A percentile compares a stretch with the other conserved stretches of the same genome.
Conservation (phyloP, 257 asterid species). For the Penstemon barbatus region DNA sequence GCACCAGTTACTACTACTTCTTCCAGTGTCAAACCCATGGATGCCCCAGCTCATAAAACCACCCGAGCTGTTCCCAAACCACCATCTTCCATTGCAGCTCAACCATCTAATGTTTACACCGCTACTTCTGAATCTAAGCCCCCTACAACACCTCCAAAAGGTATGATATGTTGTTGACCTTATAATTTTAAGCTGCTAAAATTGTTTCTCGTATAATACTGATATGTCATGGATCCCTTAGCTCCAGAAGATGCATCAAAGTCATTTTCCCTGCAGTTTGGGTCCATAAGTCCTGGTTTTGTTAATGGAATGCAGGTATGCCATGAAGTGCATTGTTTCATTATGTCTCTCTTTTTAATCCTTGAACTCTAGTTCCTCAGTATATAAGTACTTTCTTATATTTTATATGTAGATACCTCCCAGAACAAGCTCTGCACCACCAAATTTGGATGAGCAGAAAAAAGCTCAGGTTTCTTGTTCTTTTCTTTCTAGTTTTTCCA, state of each 20-base stretch:
- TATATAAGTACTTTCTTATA: slow-evolving; percentile 19
- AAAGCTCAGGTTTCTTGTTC: slow-evolving; percentile 66
- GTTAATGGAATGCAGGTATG: slow-evolving; percentile 85
- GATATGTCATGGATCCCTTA: slow-evolving; percentile 20
- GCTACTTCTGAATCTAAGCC: slow-evolving; percentile 44
- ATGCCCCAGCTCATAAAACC: slow-evolving; percentile 45
- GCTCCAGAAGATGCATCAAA: slow-evolving; percentile 62
- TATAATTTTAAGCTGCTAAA: slow-evolving; percentile 4
- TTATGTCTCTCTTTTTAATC: background rate
- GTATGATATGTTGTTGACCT: slow-evolving; percentile 34
- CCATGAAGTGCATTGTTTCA: slow-evolving; percentile 12
- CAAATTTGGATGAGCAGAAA: slow-evolving; percentile 92
- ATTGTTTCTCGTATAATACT: background rate
- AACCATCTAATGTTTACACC: slow-evolving; percentile 45
- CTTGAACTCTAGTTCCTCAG: slow-evolving; percentile 18
- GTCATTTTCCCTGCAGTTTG: slow-evolving; percentile 83
- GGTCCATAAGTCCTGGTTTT: slow-evolving; percentile 80
- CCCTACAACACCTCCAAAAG: slow-evolving; percentile 60
- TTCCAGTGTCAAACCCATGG: slow-evolving; percentile 8
- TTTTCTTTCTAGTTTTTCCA: slow-evolving; percentile 17
- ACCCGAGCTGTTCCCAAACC: slow-evolving; percentile 51
- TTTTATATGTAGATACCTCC: slow-evolving; percentile 69
- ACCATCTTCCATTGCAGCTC: slow-evolving; percentile 50
- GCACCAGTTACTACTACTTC: slow-evolving; percentile 33
- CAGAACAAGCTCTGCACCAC: slow-evolving; percentile 93